phyloP scores from a whole-genome alignment of 1,139 yeast species.

The Magnusiomyces magnusii region DNA sequence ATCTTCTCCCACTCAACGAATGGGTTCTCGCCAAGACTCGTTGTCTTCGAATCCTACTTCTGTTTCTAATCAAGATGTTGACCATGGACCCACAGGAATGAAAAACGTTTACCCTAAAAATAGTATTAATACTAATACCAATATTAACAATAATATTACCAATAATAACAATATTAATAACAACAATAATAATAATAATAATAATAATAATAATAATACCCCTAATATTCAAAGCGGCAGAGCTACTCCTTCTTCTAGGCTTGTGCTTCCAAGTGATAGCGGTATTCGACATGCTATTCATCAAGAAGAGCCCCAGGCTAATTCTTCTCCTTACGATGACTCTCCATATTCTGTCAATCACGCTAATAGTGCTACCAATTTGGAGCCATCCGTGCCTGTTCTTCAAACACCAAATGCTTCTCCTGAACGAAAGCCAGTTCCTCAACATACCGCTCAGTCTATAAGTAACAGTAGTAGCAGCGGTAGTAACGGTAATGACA shows the following conservation, averaged over 20 bases:
- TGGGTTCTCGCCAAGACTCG: slow-evolving; percentile 28
- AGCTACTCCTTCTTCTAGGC: neutral
- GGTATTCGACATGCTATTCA: neutral
- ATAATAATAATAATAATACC: neutral
- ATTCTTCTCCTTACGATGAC: neutral
- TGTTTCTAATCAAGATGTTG: slow-evolving; percentile 4
- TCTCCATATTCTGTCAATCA: neutral
- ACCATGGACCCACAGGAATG: neutral
- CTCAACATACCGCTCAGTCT: neutral
- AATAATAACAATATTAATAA: too few relatives aligned
- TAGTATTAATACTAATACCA: neutral
- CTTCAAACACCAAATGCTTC: neutral
- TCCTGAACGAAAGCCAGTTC: neutral
- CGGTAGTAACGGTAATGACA: neutral
- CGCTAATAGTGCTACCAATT: neutral
- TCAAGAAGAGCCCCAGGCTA: neutral
- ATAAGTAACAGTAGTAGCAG: neutral
- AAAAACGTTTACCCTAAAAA: neutral
- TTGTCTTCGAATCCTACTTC: slow-evolving; percentile 27
- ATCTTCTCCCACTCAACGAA: slow-evolving; percentile 16
- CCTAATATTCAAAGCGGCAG: neutral
- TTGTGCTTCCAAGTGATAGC: neutral
- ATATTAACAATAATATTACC: too few relatives aligned
- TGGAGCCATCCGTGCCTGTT: neutral
- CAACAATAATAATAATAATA: neutral